phyloP scores from a whole-genome alignment of 2,329 filamentous ascomycete species.

The Furcasterigmium furcatum region DNA sequence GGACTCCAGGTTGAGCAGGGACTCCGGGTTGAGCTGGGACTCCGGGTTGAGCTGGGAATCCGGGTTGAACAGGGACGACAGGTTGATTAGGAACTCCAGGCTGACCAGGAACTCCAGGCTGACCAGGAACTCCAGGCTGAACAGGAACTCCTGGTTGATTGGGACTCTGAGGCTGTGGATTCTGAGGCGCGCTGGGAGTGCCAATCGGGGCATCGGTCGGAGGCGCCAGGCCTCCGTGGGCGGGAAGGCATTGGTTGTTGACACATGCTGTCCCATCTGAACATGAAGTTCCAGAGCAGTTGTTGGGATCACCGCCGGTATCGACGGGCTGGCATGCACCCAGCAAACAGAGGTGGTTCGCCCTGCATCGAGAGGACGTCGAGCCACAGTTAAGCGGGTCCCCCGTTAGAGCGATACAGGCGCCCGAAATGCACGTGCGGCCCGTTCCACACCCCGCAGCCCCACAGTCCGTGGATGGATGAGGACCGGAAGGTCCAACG shows the following conservation, averaged over 20 bases:
- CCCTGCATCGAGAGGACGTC: not conserved
- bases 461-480: not conserved
- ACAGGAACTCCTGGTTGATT: too few species aligned
- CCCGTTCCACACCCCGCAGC: not conserved
- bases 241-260: not conserved
- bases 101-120: not conserved
- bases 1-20: not conserved
- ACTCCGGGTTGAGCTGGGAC: too few species aligned
- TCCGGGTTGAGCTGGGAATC: too few species aligned
- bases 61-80: not conserved
- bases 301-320: not conserved
- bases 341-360: constrained; percentile 1
- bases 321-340: not conserved
- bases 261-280: not conserved
- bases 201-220: not conserved
- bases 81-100: not conserved
- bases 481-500: not conserved
- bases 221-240: not conserved
- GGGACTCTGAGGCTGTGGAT: too few species aligned
- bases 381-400: not conserved
- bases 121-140: not conserved
- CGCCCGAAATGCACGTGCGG: not conserved
- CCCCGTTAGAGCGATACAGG: not conserved
- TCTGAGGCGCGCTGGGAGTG: too few species aligned
- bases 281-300: not conserved